Percentiles rank a stretch among this genome's conserved stretches.
Evolutionary conservation across 805 yeast species (phyloP).

Genomic region (Lipomyces yamadae): DNA sequence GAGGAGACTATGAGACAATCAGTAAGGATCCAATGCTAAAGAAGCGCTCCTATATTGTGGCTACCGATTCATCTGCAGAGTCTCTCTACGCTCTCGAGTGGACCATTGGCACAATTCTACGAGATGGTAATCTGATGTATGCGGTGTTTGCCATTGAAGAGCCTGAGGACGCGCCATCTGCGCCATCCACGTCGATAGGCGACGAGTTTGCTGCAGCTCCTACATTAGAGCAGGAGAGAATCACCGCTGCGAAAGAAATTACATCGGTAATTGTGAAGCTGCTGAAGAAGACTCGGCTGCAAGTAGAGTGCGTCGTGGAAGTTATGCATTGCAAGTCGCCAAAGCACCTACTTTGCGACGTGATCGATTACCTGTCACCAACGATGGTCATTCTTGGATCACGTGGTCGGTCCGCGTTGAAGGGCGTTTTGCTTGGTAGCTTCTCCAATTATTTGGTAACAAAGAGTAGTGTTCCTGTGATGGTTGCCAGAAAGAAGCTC

Average conservation of each 20-base stretch:
- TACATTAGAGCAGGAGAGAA: slow-evolving; percentile 50
- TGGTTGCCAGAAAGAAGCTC: slow-evolving; percentile 76
- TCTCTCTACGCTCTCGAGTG: slow-evolving; percentile 84
- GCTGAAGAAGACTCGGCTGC: slow-evolving; percentile 67
- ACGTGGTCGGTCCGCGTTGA: slow-evolving; percentile 70
- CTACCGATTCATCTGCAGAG: slow-evolving; percentile 83
- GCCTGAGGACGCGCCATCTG: slow-evolving; percentile 37
- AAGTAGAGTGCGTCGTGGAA: slow-evolving; percentile 73
- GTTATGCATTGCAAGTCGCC: slow-evolving; percentile 78
- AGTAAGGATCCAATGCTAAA: slow-evolving; percentile 34
- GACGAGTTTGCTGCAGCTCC: slow-evolving; percentile 19
- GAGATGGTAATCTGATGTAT: slow-evolving; percentile 80
- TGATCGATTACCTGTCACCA: slow-evolving; percentile 72
- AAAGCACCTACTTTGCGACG: slow-evolving; percentile 68
- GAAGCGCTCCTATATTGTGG: slow-evolving; percentile 69
- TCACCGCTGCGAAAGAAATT: slow-evolving; percentile 47
- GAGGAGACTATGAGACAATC: slow-evolving; percentile 67
- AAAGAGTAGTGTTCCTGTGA: slow-evolving; percentile 73
- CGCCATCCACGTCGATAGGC: slow-evolving; percentile 6
- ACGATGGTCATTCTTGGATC: slow-evolving; percentile 77
- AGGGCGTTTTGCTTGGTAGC: slow-evolving; percentile 75
- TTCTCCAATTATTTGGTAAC: slow-evolving; percentile 74
- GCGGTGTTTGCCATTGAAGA: slow-evolving; percentile 56
- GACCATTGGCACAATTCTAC: slow-evolving; percentile 82
- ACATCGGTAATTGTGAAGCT: slow-evolving; percentile 51